Evolutionary conservation across 164 flowering plant species (phyloP), one percentile per base, ranked within the genome.

Genomic region (Dillenia turbinata): DNA sequence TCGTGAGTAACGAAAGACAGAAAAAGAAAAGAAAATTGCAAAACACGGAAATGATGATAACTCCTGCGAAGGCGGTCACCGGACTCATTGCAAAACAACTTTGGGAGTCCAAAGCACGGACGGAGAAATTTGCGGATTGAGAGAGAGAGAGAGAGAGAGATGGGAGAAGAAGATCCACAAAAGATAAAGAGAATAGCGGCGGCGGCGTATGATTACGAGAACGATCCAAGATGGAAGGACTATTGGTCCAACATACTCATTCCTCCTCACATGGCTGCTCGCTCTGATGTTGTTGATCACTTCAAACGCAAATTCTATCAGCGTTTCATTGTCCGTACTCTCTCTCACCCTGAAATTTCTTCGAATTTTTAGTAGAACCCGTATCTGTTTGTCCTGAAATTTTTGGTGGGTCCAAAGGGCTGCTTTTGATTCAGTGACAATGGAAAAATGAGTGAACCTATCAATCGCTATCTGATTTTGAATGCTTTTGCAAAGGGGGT

Each of bases 271-370:
- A 77, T 85, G 96, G 84, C 90, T 19, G 83, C 99, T 59, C 86
- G 96, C 51, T 56, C 91, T 44, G 97, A 88, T 45, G 98, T 92
- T 46, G 71, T 84, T 57, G 78, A 77, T 56, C 90, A 95, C 81
- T 95, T 66, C 93, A 95, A 90, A 83, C 95, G 81, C 83, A 95
- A 95, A 77, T 95, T 95, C 79, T 95, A 90, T 74, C 92, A 95
- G 79, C 90, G 97, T 9, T 81, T 69, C 85, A 85, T 95, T 66
- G 99, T 92, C 33, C 48, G 77, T 67, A 10, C 10, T 33, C 40
- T 4, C 40, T 5, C 7, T 6, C 40, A n/a, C 7, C 40, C 40
- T 4, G 40, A 33, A 33, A 33, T 33, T 33, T 33, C 40, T 33
- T 33, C 6, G 40, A 33, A 33, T 33, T 33, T 33, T 33, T 33